Evolutionary conservation across 306 rosid species (phyloP).

Genomic region (Mimosa bimucronata): DNA sequence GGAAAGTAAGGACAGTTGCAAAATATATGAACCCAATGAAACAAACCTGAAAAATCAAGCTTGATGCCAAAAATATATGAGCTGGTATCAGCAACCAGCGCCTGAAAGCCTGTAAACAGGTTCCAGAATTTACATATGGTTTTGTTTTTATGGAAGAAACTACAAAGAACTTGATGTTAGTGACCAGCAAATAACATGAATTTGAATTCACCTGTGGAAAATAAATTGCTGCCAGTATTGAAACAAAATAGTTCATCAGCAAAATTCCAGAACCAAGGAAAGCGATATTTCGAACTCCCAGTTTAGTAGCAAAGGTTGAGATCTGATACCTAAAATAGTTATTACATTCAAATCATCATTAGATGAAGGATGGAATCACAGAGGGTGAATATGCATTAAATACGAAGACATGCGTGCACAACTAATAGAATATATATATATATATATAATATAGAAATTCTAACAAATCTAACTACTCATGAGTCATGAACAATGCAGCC

Average conservation of each 20-base stretch:
- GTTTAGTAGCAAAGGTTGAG: conserved; percentile 92
- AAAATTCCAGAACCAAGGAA: conserved; percentile 93
- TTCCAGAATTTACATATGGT: conserved; percentile 27
- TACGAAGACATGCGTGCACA: background rate
- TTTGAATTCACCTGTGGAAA: conserved; percentile 72
- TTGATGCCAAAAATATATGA: conserved; percentile 65
- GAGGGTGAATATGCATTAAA: conserved; percentile 15
- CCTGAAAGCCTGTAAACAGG: conserved; percentile 80
- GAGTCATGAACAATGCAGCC: background rate
- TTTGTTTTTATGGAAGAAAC: conserved; percentile 5
- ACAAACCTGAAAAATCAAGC: conserved; percentile 84
- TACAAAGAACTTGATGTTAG: background rate
- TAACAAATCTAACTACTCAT: background rate
- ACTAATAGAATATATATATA: background rate
- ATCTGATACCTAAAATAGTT: conserved; percentile 71
- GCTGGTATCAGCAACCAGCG: conserved; percentile 73
- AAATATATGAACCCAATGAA: conserved; percentile 24
- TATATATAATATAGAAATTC: background rate
- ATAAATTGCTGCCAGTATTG: conserved; percentile 72
- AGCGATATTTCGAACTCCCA: conserved; percentile 88
- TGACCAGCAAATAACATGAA: conserved; percentile 11
- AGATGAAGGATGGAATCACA: conserved; percentile 14
- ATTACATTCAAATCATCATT: conserved; percentile 32
- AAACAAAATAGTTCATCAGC: conserved; percentile 76
- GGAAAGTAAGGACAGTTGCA: conserved; percentile 6